Percentiles rank a stretch among this genome's conserved stretches.
Evolutionary conservation across 192 early-diverging fungal species (phyloP).

Genomic region (Helicostylum pulchrum): DNA sequence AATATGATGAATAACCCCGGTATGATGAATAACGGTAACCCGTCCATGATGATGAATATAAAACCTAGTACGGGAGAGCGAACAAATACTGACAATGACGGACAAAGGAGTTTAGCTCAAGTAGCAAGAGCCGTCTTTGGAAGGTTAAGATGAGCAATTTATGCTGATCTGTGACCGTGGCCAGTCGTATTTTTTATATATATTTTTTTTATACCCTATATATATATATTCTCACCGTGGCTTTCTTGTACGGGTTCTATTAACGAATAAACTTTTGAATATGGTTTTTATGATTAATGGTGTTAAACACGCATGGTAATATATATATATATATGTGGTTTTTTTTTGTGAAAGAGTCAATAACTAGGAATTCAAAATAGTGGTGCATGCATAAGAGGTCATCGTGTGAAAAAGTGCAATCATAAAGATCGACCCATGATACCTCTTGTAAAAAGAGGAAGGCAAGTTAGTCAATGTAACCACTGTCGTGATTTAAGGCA

Average conservation of each 20-base stretch:
- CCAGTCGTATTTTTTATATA: not conserved
- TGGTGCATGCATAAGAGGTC: constrained; percentile 54
- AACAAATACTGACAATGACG: no score
- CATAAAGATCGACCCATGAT: constrained; percentile 57
- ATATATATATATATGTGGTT: not conserved
- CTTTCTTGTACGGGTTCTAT: not conserved
- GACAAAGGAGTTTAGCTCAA: no score
- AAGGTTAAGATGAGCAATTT: no score
- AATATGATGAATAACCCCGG: no score
- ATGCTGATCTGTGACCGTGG: no score
- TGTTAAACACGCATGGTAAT: constrained; percentile 48
- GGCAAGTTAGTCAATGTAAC: constrained; percentile 67
- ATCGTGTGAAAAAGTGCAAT: constrained; percentile 52
- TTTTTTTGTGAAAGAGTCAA: no score
- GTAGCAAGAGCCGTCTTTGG: no score
- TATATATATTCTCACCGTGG: not conserved
- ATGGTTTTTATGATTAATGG: constrained; percentile 30
- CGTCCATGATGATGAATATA: no score
- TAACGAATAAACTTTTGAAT: not conserved
- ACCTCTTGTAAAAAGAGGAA: constrained; percentile 63
- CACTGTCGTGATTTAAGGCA: constrained; percentile 69
- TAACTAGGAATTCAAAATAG: constrained; percentile 18
- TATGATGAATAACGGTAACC: no score
- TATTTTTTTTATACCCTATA: not conserved
- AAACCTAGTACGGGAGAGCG: no score